Evolutionary conservation across 495 filamentous ascomycete genomes (phyloP).

Genomic region (Penicillium robsamsonii): DNA sequence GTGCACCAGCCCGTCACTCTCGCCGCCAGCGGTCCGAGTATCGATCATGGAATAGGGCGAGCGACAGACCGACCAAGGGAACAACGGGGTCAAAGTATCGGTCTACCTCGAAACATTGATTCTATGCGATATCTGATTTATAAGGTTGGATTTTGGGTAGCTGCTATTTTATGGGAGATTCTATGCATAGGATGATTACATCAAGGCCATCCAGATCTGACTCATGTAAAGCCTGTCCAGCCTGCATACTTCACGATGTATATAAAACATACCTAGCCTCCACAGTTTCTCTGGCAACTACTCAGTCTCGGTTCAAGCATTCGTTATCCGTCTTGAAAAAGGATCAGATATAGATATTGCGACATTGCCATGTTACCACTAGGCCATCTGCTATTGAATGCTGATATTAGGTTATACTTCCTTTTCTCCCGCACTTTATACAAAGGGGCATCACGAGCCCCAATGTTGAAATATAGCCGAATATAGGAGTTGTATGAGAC

Average conservation of each 20-base stretch:
- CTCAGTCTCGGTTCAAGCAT: not conserved
- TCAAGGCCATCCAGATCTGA: not conserved
- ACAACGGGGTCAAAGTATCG: slow-evolving; percentile 26
- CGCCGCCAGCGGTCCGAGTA: slow-evolving; percentile 25
- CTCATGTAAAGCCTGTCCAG: not conserved
- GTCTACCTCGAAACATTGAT: slow-evolving; percentile 26
- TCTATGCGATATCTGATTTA: not conserved
- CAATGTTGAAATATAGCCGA: too few species aligned
- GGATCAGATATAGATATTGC: too few species aligned
- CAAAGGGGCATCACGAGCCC: too few species aligned
- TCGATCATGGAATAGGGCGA: slow-evolving; percentile 18
- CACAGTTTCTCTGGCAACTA: not conserved
- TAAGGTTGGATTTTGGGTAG: not conserved
- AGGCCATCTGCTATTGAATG: too few species aligned
- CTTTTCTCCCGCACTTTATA: too few species aligned
- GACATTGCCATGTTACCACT: too few species aligned
- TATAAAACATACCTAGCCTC: not conserved
- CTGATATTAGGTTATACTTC: too few species aligned
- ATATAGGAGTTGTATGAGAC: too few species aligned
- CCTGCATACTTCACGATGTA: not conserved
- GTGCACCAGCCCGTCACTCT: slow-evolving; percentile 21
- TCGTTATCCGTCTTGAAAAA: too few species aligned
- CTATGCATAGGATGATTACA: not conserved
- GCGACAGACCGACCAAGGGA: slow-evolving; percentile 9
- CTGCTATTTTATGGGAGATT: not conserved